These are phyloP conservation scores for Kwoniella mangroviensis DNA, from an alignment of 768 basidiomycete genomes.

Conservation along the genomic window DNA sequence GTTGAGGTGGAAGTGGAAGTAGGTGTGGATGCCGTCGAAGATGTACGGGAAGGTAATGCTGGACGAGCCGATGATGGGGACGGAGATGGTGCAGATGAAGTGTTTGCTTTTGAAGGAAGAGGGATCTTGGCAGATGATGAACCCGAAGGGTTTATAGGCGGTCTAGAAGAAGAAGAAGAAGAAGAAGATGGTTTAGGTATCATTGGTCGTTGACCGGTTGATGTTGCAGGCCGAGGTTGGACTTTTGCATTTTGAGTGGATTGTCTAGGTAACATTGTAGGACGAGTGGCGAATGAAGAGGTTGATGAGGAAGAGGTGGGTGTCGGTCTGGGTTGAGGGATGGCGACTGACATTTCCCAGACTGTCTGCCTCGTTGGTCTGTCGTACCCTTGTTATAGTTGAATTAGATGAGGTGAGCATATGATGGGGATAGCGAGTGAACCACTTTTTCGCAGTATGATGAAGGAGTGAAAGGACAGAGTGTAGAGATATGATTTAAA, in stretches of 20 bases:
- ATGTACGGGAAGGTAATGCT: neutral
- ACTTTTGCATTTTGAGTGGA: constrained; percentile 8
- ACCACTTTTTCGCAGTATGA: neutral
- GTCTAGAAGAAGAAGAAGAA: constrained; percentile 4
- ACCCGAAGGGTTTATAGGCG: neutral
- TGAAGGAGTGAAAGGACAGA: neutral
- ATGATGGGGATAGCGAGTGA: neutral
- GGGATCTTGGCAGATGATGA: constrained; percentile 1
- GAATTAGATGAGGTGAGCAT: neutral
- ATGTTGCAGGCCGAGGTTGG: constrained; percentile 22
- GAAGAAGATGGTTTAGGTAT: constrained; percentile 7
- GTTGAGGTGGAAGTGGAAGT: constrained; percentile 1
- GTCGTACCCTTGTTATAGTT: neutral
- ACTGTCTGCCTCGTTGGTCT: neutral
- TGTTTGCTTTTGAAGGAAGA: neutral
- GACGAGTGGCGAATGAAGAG: constrained; percentile 25
- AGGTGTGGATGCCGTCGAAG: constrained; percentile 13
- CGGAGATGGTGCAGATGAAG: neutral
- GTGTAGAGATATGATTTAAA: too few relatives aligned
- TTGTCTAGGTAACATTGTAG: constrained; percentile 25
- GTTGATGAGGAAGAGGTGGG: neutral
- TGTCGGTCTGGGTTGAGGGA: constrained; percentile 13
- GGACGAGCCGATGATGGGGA: constrained; percentile 10
- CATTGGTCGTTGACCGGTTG: constrained; percentile 18
- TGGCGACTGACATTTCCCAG: constrained; percentile 27